Percentiles rank a stretch among this genome's conserved stretches.
phyloP scores from a whole-genome alignment of 495 filamentous ascomycete species.

The Copromyces sp. region DNA sequence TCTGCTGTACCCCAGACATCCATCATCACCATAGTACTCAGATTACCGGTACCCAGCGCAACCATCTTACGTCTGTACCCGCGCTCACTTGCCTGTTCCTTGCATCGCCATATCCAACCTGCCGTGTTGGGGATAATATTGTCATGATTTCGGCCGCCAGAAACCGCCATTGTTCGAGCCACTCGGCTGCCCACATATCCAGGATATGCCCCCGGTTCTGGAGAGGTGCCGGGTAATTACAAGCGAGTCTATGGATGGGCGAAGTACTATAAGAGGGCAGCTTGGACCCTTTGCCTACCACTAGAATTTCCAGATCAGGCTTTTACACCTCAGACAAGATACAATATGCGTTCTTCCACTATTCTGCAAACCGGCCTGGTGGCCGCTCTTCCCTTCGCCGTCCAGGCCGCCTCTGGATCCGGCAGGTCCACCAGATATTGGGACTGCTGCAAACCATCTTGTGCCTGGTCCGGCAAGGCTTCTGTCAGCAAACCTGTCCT shows the following conservation, averaged over 20 bases:
- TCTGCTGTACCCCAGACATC: neutral
- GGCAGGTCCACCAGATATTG: slow-evolving; percentile 35
- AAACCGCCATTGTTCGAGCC: neutral
- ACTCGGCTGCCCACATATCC: neutral
- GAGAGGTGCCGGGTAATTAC: neutral
- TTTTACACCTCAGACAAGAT: neutral
- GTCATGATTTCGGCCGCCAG: neutral
- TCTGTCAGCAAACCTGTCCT: slow-evolving; percentile 36
- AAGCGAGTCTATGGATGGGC: neutral
- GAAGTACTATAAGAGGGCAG: neutral
- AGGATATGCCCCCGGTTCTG: neutral
- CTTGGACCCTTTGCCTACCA: neutral
- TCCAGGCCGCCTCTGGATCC: slow-evolving; percentile 13
- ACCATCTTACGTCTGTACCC: neutral
- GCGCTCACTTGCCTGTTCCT: neutral
- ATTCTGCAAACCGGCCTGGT: slow-evolving; percentile 12
- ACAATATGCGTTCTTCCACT: slow-evolving; percentile 16
- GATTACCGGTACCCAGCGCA: neutral
- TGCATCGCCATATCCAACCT: neutral
- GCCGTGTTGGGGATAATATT: neutral
- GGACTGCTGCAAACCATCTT: slow-evolving; percentile 55
- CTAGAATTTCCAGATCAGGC: neutral
- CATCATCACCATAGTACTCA: neutral
- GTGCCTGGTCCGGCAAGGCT: slow-evolving; percentile 47
- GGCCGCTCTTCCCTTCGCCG: slow-evolving; percentile 14